Evolutionary conservation across 495 filamentous ascomycete species (phyloP), one percentile per base, ranked within the genome.

Genomic region (Copromyces sp.): DNA sequence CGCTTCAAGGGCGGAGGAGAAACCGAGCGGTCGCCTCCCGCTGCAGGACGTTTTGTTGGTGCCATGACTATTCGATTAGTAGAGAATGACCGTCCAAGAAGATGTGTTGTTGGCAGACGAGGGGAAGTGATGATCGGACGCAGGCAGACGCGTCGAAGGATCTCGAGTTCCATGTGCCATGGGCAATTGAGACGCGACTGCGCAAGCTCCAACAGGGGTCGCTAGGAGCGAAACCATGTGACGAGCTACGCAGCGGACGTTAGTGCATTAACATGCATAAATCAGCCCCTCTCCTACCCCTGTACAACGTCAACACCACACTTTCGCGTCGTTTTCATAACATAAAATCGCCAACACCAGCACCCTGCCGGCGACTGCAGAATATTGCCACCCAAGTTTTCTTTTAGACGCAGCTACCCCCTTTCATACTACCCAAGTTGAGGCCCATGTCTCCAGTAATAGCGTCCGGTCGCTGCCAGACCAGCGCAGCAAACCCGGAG

Each of bases 1-100:
- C 85, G 83, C 72, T 86, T 85, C 24, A 85, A 20, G 0, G 88
- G 86, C n/a, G 89, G 89, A 4, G 89, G 89, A 24, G 88, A 90
- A 45, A 91, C 80, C n/a, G 78, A 72, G 32, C 72, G 73, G 41
- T 79, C 78, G 38, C 72, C 65, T 9, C 76, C 78, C 7, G 76
- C 35, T 11, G 77, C 75, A 3, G 74, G 47, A 2, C 11, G 39
- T 39, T 72, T 73, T 7, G 41, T 1, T 1, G 74, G 71, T 2
- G 70, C 29, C 72, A 79, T 79, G 14, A 16, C 42, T 0, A 1
- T 61, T 39, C 9, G 32, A 7, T 0, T 11, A 17, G n/a, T 17
- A 69, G 68, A 61, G 12, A 61, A 61, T 61, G 53, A 35, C 17
- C 53, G 29, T 61, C 53, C 53, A 17, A 35, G 24, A 35, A 0